These are phyloP conservation scores for Datisca glomerata DNA, from an alignment of 306 rosid species.

Conservation along the genomic window DNA sequence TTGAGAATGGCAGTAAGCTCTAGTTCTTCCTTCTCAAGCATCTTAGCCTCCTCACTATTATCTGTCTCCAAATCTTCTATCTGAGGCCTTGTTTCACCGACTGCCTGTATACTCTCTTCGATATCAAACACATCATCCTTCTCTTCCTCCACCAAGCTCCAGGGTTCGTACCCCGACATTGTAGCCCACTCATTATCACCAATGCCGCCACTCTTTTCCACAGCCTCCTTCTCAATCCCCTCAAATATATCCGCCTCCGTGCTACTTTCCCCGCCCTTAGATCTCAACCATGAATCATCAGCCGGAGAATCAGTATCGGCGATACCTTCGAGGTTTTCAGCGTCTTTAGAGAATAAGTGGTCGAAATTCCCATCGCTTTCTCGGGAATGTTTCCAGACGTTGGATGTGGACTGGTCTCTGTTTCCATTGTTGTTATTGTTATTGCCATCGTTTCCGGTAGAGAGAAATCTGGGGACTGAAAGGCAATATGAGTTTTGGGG, in stretches of 20 bases:
- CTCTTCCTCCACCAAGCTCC: slow-evolving; percentile 53
- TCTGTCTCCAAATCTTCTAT: neutral
- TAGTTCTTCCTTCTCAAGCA: slow-evolving; percentile 38
- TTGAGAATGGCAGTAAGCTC: slow-evolving; percentile 48
- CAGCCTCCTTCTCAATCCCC: slow-evolving; percentile 17
- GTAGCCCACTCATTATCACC: slow-evolving; percentile 20
- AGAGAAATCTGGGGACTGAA: slow-evolving; percentile 29
- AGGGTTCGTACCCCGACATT: slow-evolving; percentile 22
- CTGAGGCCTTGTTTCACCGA: slow-evolving; percentile 12
- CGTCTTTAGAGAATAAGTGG: slow-evolving; percentile 25
- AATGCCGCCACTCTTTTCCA: slow-evolving; percentile 11
- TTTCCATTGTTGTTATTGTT: slow-evolving; percentile 18
- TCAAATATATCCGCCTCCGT: slow-evolving; percentile 32
- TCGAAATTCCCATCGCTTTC: slow-evolving; percentile 36
- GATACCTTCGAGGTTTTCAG: slow-evolving; percentile 15
- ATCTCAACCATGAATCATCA: slow-evolving; percentile 27
- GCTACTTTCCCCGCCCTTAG: slow-evolving; percentile 22
- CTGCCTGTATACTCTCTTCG: slow-evolving; percentile 14
- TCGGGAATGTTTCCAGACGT: slow-evolving; percentile 30
- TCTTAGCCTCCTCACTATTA: slow-evolving; percentile 11
- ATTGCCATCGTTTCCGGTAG: slow-evolving; percentile 16
- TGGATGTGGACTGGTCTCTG: slow-evolving; percentile 17
- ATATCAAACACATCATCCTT: slow-evolving; percentile 30
- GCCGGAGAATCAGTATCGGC: neutral
- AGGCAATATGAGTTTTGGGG: slow-evolving; percentile 15